Evolutionary conservation across 2,329 filamentous ascomycete genomes (phyloP).

Genomic region (Neopestalotiopsis sp.): DNA sequence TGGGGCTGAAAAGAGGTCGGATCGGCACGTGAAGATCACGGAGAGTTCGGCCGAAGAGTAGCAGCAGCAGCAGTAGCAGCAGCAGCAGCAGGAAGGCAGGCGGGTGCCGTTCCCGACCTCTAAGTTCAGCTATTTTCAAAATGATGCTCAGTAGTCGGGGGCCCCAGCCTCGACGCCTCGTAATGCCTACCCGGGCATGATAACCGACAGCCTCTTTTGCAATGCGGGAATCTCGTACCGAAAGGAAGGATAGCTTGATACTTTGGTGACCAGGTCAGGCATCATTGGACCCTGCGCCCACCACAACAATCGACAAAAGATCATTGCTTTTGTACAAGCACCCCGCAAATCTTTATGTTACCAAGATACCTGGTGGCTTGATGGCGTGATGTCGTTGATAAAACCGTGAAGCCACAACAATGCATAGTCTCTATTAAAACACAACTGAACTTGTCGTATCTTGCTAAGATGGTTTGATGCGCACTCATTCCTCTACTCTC

Average conservation of each 20-base stretch:
- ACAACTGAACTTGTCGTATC: neutral
- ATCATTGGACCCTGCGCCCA: neutral
- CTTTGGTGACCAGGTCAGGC: neutral
- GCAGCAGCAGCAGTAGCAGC: neutral
- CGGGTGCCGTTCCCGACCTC: neutral
- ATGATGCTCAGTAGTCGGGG: neutral
- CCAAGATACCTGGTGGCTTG: neutral
- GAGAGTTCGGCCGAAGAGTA: neutral
- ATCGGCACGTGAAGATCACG: neutral
- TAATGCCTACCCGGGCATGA: neutral
- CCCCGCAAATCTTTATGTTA: neutral
- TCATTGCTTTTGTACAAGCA: neutral
- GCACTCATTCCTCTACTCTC: neutral
- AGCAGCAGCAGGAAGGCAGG: too few relatives aligned
- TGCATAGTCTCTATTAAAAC: neutral
- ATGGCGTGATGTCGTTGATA: neutral
- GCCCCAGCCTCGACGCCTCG: neutral
- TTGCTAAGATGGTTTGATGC: neutral
- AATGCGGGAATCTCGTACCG: neutral
- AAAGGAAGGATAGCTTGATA: neutral
- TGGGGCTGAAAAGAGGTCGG: slow-evolving; percentile 6
- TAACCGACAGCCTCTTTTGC: neutral
- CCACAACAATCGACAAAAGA: neutral
- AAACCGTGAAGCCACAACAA: neutral
- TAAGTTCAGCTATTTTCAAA: neutral